These are phyloP conservation scores for Neostapfia colusana DNA, from an alignment of 176 grass and related monocot species.

Conservation along the genomic window DNA sequence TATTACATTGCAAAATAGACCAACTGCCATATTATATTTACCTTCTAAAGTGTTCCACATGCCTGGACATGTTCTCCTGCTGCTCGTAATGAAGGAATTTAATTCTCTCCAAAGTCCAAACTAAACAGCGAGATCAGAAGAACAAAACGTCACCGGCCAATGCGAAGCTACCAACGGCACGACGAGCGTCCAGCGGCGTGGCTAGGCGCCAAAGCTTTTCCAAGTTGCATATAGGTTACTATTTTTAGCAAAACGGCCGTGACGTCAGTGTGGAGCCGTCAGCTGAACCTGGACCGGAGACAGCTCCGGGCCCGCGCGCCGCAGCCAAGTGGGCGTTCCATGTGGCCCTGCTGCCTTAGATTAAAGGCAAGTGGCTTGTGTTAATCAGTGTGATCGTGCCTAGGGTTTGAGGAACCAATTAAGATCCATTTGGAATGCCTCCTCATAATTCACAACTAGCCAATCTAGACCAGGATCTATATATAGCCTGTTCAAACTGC, in stretches of 20 bases:
- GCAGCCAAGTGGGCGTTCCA: slow-evolving; percentile 27
- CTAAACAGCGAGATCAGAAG: neutral
- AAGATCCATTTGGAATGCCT: neutral
- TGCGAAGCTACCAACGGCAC: neutral
- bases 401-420: slow-evolving; percentile 27
- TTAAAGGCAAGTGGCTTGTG: slow-evolving; percentile 35
- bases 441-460: neutral
- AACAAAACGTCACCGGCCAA: neutral
- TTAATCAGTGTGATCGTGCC: neutral
- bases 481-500: neutral
- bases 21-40: too few relatives aligned
- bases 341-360: neutral
- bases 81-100: neutral
- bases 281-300: slow-evolving; percentile 47
- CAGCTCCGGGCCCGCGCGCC: slow-evolving; percentile 17
- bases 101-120: neutral
- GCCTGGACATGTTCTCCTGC: neutral
- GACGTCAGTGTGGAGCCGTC: slow-evolving; percentile 31
- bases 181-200: neutral
- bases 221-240: slow-evolving; percentile 25
- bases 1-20: too few relatives aligned
- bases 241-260: slow-evolving; percentile 8
- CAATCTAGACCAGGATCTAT: slow-evolving; percentile 34
- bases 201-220: neutral
- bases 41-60: neutral